A percentile compares a stretch with the other conserved stretches of the same genome.
These are phyloP conservation scores for Hydnum rufescens DNA, from an alignment of 768 basidiomycete species.

Conservation along the genomic window DNA sequence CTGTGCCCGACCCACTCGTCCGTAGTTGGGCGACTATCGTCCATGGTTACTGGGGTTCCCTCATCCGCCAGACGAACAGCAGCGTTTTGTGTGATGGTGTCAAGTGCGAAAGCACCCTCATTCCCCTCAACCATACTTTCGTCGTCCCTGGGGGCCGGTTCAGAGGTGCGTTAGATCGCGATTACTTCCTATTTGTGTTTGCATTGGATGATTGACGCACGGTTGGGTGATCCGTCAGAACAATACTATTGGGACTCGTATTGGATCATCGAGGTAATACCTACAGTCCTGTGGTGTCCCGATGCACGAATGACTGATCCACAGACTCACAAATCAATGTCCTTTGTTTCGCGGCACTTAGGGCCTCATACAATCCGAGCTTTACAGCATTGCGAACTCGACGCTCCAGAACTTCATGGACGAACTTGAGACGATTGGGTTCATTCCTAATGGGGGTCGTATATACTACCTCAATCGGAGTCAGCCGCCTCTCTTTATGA, in stretches of 20 bases:
- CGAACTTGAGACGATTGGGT: conserved; percentile 62
- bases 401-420: conserved; percentile 94
- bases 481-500: conserved; percentile 81
- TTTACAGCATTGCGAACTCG: conserved; percentile 49
- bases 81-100: conserved; percentile 40
- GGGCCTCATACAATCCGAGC: conserved; percentile 64
- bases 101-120: conserved; percentile 62
- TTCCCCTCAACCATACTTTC: conserved; percentile 81
- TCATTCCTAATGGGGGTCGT: conserved; percentile 86
- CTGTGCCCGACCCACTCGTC: conserved; percentile 44
- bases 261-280: conserved; percentile 39
- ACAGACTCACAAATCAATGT: neutral
- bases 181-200: conserved; percentile 4
- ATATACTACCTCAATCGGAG: conserved; percentile 85
- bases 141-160: conserved; percentile 80
- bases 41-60: conserved; percentile 64
- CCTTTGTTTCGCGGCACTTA: conserved; percentile 18
- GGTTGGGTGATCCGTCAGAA: no score
- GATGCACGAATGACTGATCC: neutral
- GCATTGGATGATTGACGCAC: conserved; percentile 35
- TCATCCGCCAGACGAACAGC: conserved; percentile 56
- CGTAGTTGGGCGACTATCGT: conserved; percentile 61
- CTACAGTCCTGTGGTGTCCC: neutral
- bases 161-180: no score
- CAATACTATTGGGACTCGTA: conserved; percentile 44